Conservation (phyloP, 768 basidiomycete genomes). For the Trametes cingulata region DNA sequence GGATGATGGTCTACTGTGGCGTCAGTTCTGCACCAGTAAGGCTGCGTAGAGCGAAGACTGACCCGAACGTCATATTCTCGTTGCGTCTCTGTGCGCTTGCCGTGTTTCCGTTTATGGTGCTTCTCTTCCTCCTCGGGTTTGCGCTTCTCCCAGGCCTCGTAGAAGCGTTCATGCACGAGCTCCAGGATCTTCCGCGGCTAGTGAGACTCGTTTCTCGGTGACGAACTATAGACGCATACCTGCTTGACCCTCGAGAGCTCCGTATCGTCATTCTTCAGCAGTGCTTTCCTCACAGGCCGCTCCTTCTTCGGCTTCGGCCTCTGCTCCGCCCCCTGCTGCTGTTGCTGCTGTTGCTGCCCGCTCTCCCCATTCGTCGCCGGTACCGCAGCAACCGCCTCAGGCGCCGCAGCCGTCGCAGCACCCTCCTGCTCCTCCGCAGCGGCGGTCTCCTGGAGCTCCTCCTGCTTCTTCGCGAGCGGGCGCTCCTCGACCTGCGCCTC, state of each 20-base stretch:
- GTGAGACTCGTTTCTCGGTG: not conserved
- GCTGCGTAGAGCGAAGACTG: not conserved
- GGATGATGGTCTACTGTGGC: constrained; percentile 75
- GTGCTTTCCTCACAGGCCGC: constrained; percentile 60
- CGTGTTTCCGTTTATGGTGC: constrained; percentile 35
- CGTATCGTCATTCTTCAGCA: constrained; percentile 84
- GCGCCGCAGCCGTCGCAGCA: constrained; percentile 4
- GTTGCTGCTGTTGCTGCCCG: too few relatives aligned
- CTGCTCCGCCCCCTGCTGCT: not conserved
- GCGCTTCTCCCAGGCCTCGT: constrained; percentile 57
- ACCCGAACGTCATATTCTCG: constrained; percentile 71
- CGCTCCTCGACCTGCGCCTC: constrained; percentile 86
- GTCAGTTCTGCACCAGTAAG: not conserved
- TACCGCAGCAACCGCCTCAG: not conserved
- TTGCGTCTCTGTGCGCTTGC: constrained; percentile 30
- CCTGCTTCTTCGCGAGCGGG: constrained; percentile 86
- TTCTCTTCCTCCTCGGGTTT: constrained; percentile 27
- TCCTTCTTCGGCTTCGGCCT: constrained; percentile 31
- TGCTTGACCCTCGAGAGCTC: constrained; percentile 79
- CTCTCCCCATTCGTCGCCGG: constrained; percentile 1
- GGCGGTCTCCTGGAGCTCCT: constrained; percentile 60
- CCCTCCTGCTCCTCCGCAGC: constrained; percentile 24
- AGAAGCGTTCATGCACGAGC: constrained; percentile 79
- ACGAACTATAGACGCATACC: constrained; percentile 42
- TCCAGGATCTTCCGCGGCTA: constrained; percentile 64